These are phyloP conservation scores for Picochlorum sp. DNA, from an alignment of 139 green algal genomes.

Conservation along the genomic window DNA sequence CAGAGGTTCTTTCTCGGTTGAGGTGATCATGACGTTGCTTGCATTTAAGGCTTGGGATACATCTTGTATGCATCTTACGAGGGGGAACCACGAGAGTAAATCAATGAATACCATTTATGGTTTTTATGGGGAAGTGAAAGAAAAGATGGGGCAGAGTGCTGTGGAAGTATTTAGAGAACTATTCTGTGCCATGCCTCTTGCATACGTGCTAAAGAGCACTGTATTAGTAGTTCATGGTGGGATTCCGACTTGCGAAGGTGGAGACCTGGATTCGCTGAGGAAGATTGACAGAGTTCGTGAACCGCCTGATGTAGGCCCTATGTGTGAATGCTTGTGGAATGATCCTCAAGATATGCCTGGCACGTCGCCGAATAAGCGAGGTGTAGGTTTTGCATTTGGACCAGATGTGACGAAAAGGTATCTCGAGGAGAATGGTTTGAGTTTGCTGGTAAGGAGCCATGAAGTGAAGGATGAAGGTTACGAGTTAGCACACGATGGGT, in stretches of 20 bases:
- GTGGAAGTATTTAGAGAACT: conserved; percentile 81
- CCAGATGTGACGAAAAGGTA: conserved; percentile 73
- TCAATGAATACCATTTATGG: conserved; percentile 98
- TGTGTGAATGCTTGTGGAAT: conserved; percentile 95
- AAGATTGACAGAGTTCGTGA: conserved; percentile 77
- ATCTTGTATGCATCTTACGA: conserved; percentile 62
- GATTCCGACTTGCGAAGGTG: conserved; percentile 73
- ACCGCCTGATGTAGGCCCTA: conserved; percentile 87
- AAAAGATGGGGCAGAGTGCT: conserved; percentile 53
- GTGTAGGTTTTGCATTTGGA: conserved; percentile 77
- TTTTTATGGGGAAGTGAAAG: conserved; percentile 84
- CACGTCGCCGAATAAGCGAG: conserved; percentile 74
- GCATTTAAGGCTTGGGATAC: conserved; percentile 82
- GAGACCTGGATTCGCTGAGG: conserved; percentile 82
- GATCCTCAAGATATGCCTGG: conserved; percentile 70
- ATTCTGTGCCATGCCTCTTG: conserved; percentile 87
- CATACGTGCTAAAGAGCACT: conserved; percentile 61
- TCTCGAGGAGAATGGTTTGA: conserved; percentile 75
- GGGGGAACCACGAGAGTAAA: conserved; percentile 92
- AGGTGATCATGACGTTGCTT: conserved; percentile 92
- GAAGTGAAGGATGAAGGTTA: conserved; percentile 95
- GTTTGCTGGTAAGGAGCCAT: conserved; percentile 76
- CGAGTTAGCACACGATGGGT: conserved; percentile 83
- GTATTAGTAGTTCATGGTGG: conserved; percentile 92
- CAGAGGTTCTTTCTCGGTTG: conserved; percentile 79